A percentile compares a stretch with the other conserved stretches of the same genome.
Evolutionary conservation across 306 rosid species (phyloP).

Genomic region (Dalbergia cochinchinensis): DNA sequence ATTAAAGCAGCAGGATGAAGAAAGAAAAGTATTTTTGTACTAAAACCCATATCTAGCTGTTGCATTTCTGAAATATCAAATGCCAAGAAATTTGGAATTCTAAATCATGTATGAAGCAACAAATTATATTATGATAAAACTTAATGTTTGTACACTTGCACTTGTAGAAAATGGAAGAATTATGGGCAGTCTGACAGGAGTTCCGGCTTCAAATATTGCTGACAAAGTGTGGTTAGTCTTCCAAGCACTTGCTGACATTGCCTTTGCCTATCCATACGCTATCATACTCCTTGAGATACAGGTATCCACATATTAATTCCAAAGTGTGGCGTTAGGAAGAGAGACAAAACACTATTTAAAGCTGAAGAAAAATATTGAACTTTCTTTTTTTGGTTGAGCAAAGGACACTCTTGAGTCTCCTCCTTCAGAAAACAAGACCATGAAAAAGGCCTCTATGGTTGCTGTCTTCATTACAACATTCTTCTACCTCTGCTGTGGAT

Average conservation of each 20-base stretch:
- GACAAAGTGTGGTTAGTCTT: slow-evolving; percentile 71
- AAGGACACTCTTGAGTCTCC: slow-evolving; percentile 88
- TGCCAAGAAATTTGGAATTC: not conserved
- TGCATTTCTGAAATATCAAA: not conserved
- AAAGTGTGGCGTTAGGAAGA: not conserved
- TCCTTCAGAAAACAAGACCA: slow-evolving; percentile 81
- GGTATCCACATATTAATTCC: slow-evolving; percentile 52
- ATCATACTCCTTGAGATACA: slow-evolving; percentile 80
- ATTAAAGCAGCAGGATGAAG: not conserved
- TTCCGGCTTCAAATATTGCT: slow-evolving; percentile 61
- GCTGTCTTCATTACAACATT: slow-evolving; percentile 71
- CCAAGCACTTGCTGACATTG: slow-evolving; percentile 89
- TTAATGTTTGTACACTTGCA: not conserved
- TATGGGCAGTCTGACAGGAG: slow-evolving; percentile 77
- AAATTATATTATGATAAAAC: slow-evolving; percentile 9
- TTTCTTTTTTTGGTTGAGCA: slow-evolving; percentile 30
- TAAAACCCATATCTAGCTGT: slow-evolving; percentile 29
- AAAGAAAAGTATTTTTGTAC: slow-evolving; percentile 22
- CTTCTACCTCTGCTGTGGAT: slow-evolving; percentile 87
- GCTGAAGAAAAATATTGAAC: slow-evolving; percentile 21
- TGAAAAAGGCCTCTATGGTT: slow-evolving; percentile 77
- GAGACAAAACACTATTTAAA: not conserved
- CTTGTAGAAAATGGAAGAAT: slow-evolving; percentile 77
- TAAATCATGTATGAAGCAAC: not conserved
- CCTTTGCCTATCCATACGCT: slow-evolving; percentile 88